These are phyloP conservation scores for Geotrichum histeridarum DNA, from an alignment of 1,139 yeast species.

Conservation along the genomic window DNA sequence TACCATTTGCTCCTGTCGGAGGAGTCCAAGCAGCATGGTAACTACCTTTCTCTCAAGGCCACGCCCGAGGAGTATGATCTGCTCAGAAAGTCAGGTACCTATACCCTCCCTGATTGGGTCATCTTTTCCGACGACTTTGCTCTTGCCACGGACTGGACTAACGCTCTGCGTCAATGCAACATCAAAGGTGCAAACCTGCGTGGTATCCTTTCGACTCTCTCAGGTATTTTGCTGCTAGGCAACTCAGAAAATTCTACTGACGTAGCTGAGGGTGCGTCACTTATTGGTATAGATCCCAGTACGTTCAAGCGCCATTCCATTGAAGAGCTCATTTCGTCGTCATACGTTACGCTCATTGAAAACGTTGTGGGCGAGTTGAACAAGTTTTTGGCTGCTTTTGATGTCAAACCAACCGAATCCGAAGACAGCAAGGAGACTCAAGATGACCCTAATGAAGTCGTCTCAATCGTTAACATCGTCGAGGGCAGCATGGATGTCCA, in stretches of 20 bases:
- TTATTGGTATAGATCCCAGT: constrained; percentile 38
- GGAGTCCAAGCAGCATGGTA: constrained; percentile 33
- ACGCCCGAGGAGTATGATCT: constrained; percentile 35
- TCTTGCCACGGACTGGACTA: constrained; percentile 42
- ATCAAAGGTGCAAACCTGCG: constrained; percentile 35
- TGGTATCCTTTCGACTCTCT: constrained; percentile 36
- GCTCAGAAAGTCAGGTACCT: constrained; percentile 33
- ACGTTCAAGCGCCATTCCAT: constrained; percentile 30
- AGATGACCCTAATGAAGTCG: constrained; percentile 32
- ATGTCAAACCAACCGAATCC: constrained; percentile 20
- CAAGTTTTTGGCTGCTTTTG: constrained; percentile 33
- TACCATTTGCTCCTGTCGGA: constrained; percentile 38
- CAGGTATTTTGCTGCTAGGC: constrained; percentile 41
- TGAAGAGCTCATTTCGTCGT: constrained; percentile 35
- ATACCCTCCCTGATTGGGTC: constrained; percentile 37
- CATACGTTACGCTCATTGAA: constrained; percentile 35
- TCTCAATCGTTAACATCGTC: constrained; percentile 37
- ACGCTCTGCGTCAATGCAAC: constrained; percentile 37
- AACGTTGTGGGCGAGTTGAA: constrained; percentile 37
- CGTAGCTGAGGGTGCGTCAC: constrained; percentile 40
- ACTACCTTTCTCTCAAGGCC: constrained; percentile 34
- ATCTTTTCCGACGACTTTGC: constrained; percentile 38
- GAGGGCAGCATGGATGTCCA: constrained; percentile 32
- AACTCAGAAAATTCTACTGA: constrained; percentile 32
- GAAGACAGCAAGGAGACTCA: constrained; percentile 24